These are phyloP conservation scores for Phaeosphaeriaceae sp. DNA, from an alignment of 2,329 filamentous ascomycete species.

Conservation along the genomic window DNA sequence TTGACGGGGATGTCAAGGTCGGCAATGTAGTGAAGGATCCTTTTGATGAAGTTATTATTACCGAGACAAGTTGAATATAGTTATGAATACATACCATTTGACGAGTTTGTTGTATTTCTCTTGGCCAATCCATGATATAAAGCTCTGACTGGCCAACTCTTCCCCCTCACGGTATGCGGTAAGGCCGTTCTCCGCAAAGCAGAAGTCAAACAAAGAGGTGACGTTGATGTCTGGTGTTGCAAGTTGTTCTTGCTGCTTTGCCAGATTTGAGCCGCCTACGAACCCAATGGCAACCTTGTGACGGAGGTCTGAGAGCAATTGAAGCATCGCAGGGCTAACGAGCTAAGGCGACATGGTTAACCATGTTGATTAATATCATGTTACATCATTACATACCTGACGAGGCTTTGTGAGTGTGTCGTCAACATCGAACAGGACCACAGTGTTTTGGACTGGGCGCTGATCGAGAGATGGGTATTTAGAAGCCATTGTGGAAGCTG, in stretches of 20 bases:
- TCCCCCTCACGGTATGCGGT: constrained; percentile 85
- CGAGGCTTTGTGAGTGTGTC: constrained; percentile 86
- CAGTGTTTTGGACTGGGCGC: constrained; percentile 89
- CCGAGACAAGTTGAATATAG: too few relatives aligned
- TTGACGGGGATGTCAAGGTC: constrained; percentile 85
- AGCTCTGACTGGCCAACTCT: constrained; percentile 77
- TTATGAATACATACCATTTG: constrained; percentile 53
- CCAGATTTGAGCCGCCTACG: constrained; percentile 90
- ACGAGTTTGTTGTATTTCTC: constrained; percentile 79
- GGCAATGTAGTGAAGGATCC: constrained; percentile 78
- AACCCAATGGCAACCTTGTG: constrained; percentile 88
- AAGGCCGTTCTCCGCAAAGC: constrained; percentile 96
- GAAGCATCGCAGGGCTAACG: constrained; percentile 81
- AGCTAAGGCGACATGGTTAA: constrained; percentile 53
- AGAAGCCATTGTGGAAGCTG: constrained; percentile 46
- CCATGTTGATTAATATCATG: background rate
- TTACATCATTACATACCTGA: constrained; percentile 57
- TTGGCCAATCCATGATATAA: constrained; percentile 93
- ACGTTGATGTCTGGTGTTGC: constrained; percentile 71
- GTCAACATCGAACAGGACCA: constrained; percentile 96
- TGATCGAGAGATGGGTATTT: constrained; percentile 77
- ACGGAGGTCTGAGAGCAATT: constrained; percentile 78
- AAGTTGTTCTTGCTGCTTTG: constrained; percentile 96
- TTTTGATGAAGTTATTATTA: constrained; percentile 8
- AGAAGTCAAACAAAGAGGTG: constrained; percentile 91